Percentiles rank a stretch among this genome's conserved stretches.
phyloP scores from a whole-genome alignment of 129 eudicot genomes.

The Lactuca sativa region DNA sequence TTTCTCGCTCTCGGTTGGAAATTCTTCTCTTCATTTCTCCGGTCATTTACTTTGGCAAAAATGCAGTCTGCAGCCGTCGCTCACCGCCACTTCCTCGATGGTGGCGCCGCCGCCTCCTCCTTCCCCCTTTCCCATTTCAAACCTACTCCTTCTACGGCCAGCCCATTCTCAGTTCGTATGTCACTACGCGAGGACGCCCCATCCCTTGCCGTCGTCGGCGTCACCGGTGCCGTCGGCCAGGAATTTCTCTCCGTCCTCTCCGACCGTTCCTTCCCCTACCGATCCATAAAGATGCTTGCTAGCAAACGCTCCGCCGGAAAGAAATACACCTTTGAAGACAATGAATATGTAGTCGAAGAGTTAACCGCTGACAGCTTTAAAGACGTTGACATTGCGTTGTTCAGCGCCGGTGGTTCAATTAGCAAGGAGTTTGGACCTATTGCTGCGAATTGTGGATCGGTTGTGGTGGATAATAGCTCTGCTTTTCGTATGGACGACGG shows the following conservation, averaged over 20 bases:
- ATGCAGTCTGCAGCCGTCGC: constrained; percentile 52
- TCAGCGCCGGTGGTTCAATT: constrained; percentile 89
- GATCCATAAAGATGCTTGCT: constrained; percentile 83
- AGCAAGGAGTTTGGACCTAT: constrained; percentile 90
- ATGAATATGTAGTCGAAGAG: constrained; percentile 62
- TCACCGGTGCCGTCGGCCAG: constrained; percentile 97
- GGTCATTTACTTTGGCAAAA: constrained; percentile 26
- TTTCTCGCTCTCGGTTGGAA: background rate
- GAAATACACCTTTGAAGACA: constrained; percentile 51
- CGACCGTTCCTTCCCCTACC: constrained; percentile 80
- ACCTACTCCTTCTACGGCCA: constrained; percentile 16
- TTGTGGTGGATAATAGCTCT: constrained; percentile 97
- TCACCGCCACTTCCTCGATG: constrained; percentile 37
- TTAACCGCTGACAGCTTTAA: constrained; percentile 55
- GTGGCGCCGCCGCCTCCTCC: constrained; percentile 31
- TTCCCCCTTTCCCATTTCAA: constrained; percentile 27
- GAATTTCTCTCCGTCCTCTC: constrained; percentile 94
- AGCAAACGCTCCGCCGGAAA: constrained; percentile 94
- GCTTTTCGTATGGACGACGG: constrained; percentile 89
- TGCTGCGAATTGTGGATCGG: constrained; percentile 61
- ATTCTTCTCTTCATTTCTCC: constrained; percentile 9
- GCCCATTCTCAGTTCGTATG: constrained; percentile 61
- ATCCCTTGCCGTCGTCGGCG: constrained; percentile 91
- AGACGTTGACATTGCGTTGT: constrained; percentile 83
- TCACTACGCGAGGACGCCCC: constrained; percentile 75